Evolutionary conservation across 2,329 filamentous ascomycete species (phyloP), one percentile per base, ranked within the genome.

Genomic region (Lasiodiplodia hormozganensis): DNA sequence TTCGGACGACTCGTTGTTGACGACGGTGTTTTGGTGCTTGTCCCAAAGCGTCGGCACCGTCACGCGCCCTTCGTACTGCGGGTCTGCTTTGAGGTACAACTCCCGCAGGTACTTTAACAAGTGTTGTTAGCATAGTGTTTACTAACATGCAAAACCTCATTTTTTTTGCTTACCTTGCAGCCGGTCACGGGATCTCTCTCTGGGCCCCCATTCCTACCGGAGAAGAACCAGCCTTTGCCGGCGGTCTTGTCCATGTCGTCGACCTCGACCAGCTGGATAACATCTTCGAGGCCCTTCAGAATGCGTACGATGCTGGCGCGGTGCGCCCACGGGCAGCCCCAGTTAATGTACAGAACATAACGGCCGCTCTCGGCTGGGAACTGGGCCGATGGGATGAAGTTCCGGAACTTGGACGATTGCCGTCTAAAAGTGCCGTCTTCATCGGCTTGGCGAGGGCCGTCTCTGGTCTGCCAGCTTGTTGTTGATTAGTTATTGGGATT

Each of bases 21-120:
- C 76, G 51, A 78, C 75, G 8, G 71, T 73, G 47, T 73, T 73
- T 51, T 83, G 83, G 76, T 90, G 87, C 76, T 88, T 90, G 72
- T 92, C 90, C 83, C 88, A 92, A 62, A 97, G 83, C 31, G 92
- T 87, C 0, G 93, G 93, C 23, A 97, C 92, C 0, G 92, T 96
- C 76, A 93, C 93, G n/a, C 93, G 85, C 16, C 77, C 76, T 12
- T 70, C 72, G 60, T 78, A 78, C 10, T 71, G 58, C 2, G 88
- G 85, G 73, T 94, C 87, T 7, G 86, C 88, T 71, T 86, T 85
- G 78, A 92, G 88, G 82, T 96, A 96, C 52, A 96, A 78, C 60
- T 96, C 83, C 67, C 89, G 88, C 54, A 79, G 40, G 68, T 73
- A 77, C 58, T 76, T n/a, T 8, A 69, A 16, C 18, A 16, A n/a